Conservation (phyloP, 176 grass and related monocot genomes). For the Triticum aestivum region DNA sequence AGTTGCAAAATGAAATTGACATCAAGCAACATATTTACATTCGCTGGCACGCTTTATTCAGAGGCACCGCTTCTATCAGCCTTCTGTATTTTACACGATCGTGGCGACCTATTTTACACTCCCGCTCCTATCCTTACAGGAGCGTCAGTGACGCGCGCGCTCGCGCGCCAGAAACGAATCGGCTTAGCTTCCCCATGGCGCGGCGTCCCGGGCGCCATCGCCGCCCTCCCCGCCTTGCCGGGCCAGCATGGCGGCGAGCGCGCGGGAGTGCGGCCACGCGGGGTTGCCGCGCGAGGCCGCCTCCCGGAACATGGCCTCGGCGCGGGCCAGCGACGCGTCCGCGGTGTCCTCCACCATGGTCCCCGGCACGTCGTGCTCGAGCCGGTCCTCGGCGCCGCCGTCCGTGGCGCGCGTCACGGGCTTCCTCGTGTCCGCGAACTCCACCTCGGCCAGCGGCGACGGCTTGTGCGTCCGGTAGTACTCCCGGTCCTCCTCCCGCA, state of each 20-base stretch:
- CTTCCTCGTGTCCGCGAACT: constrained; percentile 78
- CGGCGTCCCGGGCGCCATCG: accelerated
- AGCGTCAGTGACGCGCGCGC: too few relatives aligned
- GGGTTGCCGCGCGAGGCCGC: constrained; percentile 45
- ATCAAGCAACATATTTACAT: background rate
- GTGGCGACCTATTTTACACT: background rate
- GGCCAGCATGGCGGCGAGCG: constrained; percentile 53
- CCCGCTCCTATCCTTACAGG: too few relatives aligned
- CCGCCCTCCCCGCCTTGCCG: background rate
- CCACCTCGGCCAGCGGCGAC: constrained; percentile 66
- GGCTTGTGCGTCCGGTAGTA: constrained; percentile 84
- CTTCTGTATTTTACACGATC: background rate
- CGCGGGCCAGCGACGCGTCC: constrained; percentile 55
- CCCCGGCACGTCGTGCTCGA: constrained; percentile 20
- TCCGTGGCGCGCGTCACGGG: constrained; percentile 47
- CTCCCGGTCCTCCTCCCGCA: constrained; percentile 45
- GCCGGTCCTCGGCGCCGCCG: constrained; percentile 13
- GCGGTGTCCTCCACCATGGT: constrained; percentile 54
- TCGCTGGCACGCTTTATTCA: background rate
- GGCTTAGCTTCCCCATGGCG: constrained; percentile 25
- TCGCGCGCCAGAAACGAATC: background rate
- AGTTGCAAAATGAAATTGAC: background rate
- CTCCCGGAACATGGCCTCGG: constrained; percentile 61
- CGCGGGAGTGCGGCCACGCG: constrained; percentile 72
- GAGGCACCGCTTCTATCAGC: too few relatives aligned